Percentiles rank a stretch among this genome's conserved stretches.
phyloP scores from a whole-genome alignment of 352 stramenopile species.

The Globisporangium mamillatum region DNA sequence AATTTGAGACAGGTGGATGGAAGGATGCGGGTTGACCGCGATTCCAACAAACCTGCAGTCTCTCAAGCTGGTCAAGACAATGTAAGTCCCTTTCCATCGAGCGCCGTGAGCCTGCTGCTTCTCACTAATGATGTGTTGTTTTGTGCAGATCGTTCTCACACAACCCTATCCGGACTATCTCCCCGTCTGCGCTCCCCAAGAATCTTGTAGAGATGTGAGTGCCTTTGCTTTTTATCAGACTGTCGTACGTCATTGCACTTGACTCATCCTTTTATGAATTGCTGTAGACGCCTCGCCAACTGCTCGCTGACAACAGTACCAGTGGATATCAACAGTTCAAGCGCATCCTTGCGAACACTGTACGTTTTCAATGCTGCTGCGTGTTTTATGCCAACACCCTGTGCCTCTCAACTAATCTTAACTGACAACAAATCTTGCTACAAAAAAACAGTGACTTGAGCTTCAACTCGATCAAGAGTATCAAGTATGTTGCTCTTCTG shows the following conservation, averaged over 20 bases:
- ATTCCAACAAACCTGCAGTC: slow-evolving; percentile 10
- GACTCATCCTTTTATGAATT: background rate
- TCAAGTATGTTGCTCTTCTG: slow-evolving; percentile 1
- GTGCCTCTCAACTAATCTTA: background rate
- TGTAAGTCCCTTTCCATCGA: slow-evolving; percentile 5
- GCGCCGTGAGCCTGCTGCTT: background rate
- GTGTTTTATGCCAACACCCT: background rate
- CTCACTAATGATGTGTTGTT: background rate
- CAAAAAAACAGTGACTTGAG: slow-evolving; percentile 13
- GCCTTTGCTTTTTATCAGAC: background rate
- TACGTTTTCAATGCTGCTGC: background rate
- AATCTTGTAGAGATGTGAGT: slow-evolving; percentile 16
- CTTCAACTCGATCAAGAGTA: slow-evolving; percentile 14
- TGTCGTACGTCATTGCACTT: background rate
- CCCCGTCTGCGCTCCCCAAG: slow-evolving; percentile 2
- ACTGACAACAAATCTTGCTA: background rate
- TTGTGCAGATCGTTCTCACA: slow-evolving; percentile 12
- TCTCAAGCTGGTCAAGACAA: slow-evolving; percentile 5
- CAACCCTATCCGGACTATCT: slow-evolving; percentile 1
- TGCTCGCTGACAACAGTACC: slow-evolving; percentile 12
- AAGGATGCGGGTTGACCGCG: slow-evolving; percentile 7
- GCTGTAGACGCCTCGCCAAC: slow-evolving; percentile 12
- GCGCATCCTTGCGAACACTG: slow-evolving; percentile 12
- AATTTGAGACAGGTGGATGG: slow-evolving; percentile 6
- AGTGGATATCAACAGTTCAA: background rate